Base-by-base conservation (phyloP, 768 basidiomycete genomes). In the Boletus rex-veris region DNA sequence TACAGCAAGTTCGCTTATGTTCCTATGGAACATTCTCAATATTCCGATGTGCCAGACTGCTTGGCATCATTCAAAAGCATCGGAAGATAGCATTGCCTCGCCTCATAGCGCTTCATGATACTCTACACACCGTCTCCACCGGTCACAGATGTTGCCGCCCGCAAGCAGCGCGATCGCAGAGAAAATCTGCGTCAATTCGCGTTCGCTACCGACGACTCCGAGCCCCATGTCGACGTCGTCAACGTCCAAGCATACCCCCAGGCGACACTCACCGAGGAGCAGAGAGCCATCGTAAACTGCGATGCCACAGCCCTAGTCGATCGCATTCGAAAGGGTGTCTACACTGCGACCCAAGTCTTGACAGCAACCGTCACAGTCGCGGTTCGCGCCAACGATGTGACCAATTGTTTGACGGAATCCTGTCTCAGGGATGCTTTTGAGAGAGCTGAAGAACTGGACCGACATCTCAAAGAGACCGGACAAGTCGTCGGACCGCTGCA, bases 371-470 rank as follows among this genome's bases (percentile, higher is more conserved):
- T 69, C 56, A 65, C 51, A 28, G 65, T 59, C 36, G 67, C 69
- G 2, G 49, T 67, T 48, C 61, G 60, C 7, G 59, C 69, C n/a
- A 71, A 70, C 46, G 59, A 71, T 33, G 53, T 63, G 50, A 78
- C 78, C 7, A 80, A 80, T 57, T 83, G 82, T 60, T 65, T 83
- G 19, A 80, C 81, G 15, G 82, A 85, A 54, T 78, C 84, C 45
- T 83, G 82, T 55, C 72, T 83, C 55, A 76, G 80, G 19, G 73
- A 78, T n/a, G 80, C 75, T 4, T 65, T 81, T 40, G 56, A 64
- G 48, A 71, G 75, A 39, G 84, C 84, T 5, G 67, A 60, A 45
- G 70, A 81, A 56, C 70, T 85, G 19, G 83, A 85, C 59, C 73
- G 68, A 21, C 63, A 80, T 61, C 63, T 80, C 31, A 50, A 61